Evolutionary conservation across 306 rosid species (phyloP).

Genomic region (Biancaea sappan): DNA sequence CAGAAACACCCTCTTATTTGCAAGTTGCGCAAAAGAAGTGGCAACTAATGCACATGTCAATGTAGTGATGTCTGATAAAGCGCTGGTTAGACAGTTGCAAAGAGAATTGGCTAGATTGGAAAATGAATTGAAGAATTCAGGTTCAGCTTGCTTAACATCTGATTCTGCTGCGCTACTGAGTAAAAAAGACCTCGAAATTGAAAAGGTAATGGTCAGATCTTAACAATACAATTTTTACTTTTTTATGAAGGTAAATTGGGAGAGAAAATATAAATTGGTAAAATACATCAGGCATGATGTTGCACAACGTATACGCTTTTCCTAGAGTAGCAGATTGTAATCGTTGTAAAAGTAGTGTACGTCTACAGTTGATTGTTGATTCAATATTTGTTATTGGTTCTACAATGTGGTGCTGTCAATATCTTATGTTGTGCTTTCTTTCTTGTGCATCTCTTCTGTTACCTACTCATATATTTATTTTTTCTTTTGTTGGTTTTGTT

Average conservation of each 20-base stretch:
- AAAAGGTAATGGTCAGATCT: constrained; percentile 56
- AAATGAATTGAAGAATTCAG: constrained; percentile 60
- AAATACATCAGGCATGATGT: constrained; percentile 8
- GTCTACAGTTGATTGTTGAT: constrained; percentile 18
- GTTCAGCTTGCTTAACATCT: constrained; percentile 38
- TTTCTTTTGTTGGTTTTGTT: not conserved
- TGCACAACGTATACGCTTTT: constrained; percentile 11
- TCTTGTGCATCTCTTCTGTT: not conserved
- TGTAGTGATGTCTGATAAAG: constrained; percentile 85
- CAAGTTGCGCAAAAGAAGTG: constrained; percentile 94
- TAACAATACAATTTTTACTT: constrained; percentile 3
- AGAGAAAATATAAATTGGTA: constrained; percentile 11
- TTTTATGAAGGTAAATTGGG: constrained; percentile 6
- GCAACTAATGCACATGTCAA: constrained; percentile 84
- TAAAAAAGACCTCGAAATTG: constrained; percentile 84
- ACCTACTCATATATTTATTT: not conserved
- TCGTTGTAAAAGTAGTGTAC: constrained; percentile 4
- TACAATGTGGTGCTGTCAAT: constrained; percentile 5
- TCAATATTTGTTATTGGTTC: constrained; percentile 21
- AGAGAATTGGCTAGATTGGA: constrained; percentile 80
- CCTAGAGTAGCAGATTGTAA: constrained; percentile 8
- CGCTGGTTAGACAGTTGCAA: constrained; percentile 85
- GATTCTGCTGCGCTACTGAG: constrained; percentile 57
- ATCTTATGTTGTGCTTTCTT: too few relatives aligned
- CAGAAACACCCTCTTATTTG: constrained; percentile 94